Conservation (phyloP, 2,329 filamentous ascomycete species). For the Colletotrichum horii region DNA sequence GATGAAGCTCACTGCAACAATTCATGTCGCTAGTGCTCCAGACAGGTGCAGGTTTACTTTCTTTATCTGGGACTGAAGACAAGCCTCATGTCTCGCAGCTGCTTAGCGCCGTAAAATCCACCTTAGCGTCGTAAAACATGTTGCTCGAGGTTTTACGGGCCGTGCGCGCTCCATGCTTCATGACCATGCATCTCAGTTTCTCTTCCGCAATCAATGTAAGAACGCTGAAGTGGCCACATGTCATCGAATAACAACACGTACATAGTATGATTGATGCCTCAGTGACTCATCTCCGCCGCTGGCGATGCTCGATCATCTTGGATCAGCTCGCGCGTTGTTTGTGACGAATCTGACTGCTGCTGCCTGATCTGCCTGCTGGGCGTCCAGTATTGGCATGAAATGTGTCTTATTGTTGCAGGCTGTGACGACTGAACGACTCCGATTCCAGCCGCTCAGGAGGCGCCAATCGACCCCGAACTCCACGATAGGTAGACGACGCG, state of each 20-base stretch:
- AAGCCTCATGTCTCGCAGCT: background rate
- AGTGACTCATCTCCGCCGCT: background rate
- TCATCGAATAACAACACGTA: background rate
- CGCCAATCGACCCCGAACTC: background rate
- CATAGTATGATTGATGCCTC: background rate
- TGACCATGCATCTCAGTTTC: background rate
- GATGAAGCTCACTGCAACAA: background rate
- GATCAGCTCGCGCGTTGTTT: background rate
- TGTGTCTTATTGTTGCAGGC: background rate
- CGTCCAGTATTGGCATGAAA: background rate
- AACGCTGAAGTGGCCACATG: background rate
- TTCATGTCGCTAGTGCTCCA: background rate
- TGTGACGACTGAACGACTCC: background rate
- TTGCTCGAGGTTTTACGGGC: background rate
- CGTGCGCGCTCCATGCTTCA: background rate
- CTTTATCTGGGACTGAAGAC: background rate
- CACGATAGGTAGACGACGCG: background rate
- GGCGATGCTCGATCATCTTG: background rate
- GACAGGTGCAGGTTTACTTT: background rate
- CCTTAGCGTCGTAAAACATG: background rate
- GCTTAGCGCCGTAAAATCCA: background rate
- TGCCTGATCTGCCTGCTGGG: background rate
- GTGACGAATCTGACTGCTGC: background rate
- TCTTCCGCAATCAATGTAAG: background rate
- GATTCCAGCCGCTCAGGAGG: background rate